phyloP scores from a whole-genome alignment of 2,329 filamentous ascomycete species.

The Alternaria sp. region DNA sequence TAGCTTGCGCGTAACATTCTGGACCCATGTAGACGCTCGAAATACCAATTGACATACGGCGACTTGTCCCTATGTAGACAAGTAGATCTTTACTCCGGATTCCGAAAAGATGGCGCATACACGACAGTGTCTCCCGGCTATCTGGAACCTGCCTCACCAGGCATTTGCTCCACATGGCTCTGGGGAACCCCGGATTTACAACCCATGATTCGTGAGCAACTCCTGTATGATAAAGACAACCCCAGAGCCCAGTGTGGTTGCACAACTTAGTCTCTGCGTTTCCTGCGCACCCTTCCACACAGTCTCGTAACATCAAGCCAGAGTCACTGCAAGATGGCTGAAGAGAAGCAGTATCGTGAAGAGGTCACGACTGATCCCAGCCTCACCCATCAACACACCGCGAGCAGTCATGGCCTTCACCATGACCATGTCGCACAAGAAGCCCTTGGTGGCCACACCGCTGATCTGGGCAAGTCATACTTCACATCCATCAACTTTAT shows the following conservation, averaged over 20 bases:
- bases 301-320: background rate
- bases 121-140: slow-evolving; percentile 11
- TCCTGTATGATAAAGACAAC: slow-evolving; percentile 14
- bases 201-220: slow-evolving; percentile 11
- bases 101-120: slow-evolving; percentile 3
- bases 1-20: background rate
- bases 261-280: background rate
- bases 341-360: slow-evolving; percentile 29
- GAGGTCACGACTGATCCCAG: slow-evolving; percentile 12
- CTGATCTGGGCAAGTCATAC: slow-evolving; percentile 37
- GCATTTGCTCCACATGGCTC: slow-evolving; percentile 11
- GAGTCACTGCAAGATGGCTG: slow-evolving; percentile 24
- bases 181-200: slow-evolving; percentile 9
- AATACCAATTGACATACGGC: slow-evolving; percentile 9
- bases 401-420: slow-evolving; percentile 30
- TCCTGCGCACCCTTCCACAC: background rate
- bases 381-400: slow-evolving; percentile 15
- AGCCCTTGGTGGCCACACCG: slow-evolving; percentile 37
- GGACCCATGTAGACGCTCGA: background rate
- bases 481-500: slow-evolving; percentile 38
- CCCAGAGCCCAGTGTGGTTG: slow-evolving; percentile 7
- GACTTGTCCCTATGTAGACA: background rate
- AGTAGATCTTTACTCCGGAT: slow-evolving; percentile 5
- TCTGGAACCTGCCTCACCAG: slow-evolving; percentile 7
- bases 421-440: slow-evolving; percentile 42